Evolutionary conservation across 2,329 filamentous ascomycete genomes (phyloP), one percentile per base, ranked within the genome.

Genomic region (Pseudogymnoascus sp.): DNA sequence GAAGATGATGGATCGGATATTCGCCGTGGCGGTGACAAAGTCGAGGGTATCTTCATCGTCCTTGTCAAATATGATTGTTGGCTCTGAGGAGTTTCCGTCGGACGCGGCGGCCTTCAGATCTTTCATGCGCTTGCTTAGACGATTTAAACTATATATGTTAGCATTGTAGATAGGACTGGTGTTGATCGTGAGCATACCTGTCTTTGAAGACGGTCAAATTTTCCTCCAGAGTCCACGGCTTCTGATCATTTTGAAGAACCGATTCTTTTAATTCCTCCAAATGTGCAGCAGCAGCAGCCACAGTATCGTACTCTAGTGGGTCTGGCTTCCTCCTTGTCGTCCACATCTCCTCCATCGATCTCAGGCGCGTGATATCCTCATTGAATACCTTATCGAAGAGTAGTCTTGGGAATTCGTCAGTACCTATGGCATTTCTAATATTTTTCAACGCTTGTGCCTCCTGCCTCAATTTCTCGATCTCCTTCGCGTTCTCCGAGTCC

Each of bases 261-360:
- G 82, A 77, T 5, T 89, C 78, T 60, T 81, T 83, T 2, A 76
- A 71, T 23, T 38, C 47, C 33, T 61, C 59, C 35, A 61, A 8
- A 40, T 35, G 38, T 13, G 33, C 33, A 7, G 63, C 44, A 59
- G 68, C 64, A 13, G 81, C 79, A 8, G 84, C 75, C 1, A 93
- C 73, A 0, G 77, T 74, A 11, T 87, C 82, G 73, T 89, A 96
- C 40, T 88, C 80, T 11, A 97, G 80, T 7, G 90, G 78, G 69
- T 88, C 82, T 0, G 93, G 95, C 1, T 88, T 81, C 66, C 85
- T 84, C 68, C 92, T 84, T 3, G 85, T 87, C 76, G 92, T 96
- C 95, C 95, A 99, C 91, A 97, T 96, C 67, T 96, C 93, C 72
- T 95, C 88, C 84, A 97, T 96, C 13, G 88, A 89, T 42, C 87